Conservation (phyloP, 306 rosid species). For the Quercus rubra region DNA sequence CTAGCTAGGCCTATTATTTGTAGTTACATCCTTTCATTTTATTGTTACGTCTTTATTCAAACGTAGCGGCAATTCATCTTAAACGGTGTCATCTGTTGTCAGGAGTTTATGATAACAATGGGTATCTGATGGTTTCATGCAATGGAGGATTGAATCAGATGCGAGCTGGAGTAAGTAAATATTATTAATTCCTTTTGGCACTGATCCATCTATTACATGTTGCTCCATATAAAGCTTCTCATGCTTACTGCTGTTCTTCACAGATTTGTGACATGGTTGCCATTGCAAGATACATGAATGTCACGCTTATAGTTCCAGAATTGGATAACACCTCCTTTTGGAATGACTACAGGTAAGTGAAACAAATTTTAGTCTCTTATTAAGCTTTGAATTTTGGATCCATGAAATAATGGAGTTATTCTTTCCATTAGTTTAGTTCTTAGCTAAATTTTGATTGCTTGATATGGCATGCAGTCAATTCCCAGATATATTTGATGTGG, state of each 20-base stretch:
- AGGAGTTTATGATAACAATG: slow-evolving; percentile 87
- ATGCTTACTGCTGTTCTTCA: background rate
- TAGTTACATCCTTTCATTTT: no score
- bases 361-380: background rate
- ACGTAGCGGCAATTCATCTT: no score
- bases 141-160: slow-evolving; percentile 97
- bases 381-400: background rate
- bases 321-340: slow-evolving; percentile 90
- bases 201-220: background rate
- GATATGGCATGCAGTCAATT: slow-evolving; percentile 57
- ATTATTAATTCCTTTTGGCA: background rate
- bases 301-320: slow-evolving; percentile 91
- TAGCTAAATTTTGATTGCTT: background rate
- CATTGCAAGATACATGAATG: slow-evolving; percentile 86
- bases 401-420: background rate
- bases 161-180: slow-evolving; percentile 88
- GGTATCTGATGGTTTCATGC: slow-evolving; percentile 95
- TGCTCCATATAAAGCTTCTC: no score
- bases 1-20: no score
- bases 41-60: no score
- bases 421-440: no score
- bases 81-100: background rate
- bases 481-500: slow-evolving; percentile 85
- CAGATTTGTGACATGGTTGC: slow-evolving; percentile 99
- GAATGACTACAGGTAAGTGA: slow-evolving; percentile 89